Evolutionary conservation across 2,329 filamentous ascomycete species (phyloP), one percentile per base, ranked within the genome.

Genomic region (Blastomyces parvus): DNA sequence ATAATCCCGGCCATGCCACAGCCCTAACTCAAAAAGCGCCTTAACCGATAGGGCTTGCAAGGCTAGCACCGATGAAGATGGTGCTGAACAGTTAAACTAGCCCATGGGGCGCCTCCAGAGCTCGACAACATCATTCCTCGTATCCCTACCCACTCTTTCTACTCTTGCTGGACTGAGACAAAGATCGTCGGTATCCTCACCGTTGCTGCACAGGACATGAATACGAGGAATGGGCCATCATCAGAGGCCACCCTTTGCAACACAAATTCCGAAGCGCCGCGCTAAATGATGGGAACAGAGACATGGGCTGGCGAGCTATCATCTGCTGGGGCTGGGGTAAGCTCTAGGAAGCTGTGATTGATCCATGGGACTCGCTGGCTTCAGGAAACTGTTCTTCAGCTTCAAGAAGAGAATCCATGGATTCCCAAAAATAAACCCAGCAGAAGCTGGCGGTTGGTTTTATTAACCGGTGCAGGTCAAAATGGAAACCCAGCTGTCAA

Each of bases 151-250:
- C 22, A 27, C 22, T 11, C 46, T 25, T 44, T 27, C 46, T 50
- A 3, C 11, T 13, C 46, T 27, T 46, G 13, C 22, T 27, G 8
- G 42, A 59, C 57, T 59, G 57, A 33, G 38, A 59, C 40, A 59
- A 59, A 46, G 57, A 59, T 59, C 57, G 42, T 59, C 57, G 30
- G 38, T 48, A 27, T 33, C 25, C 40, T 7, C n/a, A 30, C 13
- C 46, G 44, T 22, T 48, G 3, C 9, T 9, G 22, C 36, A 40
- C 52, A 33, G 52, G 2, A 55, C 52, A 33, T 42, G 40, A 58
- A 58, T 44, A 58, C 38, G 56, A 58, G 22, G 36, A 42, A 42
- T 8, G 14, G 25, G 14, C 17, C 19, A 33, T 44, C 33, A 22
- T 40, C 38, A 44, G 55, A 38, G 36, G 2, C 22, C 36, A 27